Evolutionary conservation across 2,329 filamentous ascomycete genomes (phyloP).

Genomic region (Paecilomyces niveus): DNA sequence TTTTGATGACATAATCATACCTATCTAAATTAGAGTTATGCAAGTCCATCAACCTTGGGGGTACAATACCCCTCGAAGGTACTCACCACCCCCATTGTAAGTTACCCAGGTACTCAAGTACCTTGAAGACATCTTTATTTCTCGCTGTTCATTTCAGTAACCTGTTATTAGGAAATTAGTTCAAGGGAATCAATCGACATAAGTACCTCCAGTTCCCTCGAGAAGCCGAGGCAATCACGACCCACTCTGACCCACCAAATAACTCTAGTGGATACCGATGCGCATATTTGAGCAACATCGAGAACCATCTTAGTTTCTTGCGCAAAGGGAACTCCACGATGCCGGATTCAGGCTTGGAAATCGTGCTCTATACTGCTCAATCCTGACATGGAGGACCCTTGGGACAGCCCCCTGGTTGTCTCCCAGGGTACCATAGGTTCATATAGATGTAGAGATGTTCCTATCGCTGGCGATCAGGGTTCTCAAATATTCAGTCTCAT

Average conservation of each 20-base stretch:
- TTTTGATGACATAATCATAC: too few relatives aligned
- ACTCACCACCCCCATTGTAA: neutral
- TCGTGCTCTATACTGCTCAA: constrained; percentile 20
- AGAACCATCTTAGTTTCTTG: constrained; percentile 2
- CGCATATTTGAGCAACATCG: constrained; percentile 19
- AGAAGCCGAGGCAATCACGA: neutral
- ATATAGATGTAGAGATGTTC: neutral
- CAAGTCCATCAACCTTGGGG: neutral
- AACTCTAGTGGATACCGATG: constrained; percentile 3
- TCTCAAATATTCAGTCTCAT: neutral
- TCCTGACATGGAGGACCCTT: neutral
- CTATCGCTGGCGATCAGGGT: neutral
- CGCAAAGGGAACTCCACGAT: neutral
- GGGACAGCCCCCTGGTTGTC: neutral
- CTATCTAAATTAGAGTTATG: neutral
- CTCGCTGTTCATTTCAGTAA: neutral
- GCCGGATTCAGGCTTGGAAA: neutral
- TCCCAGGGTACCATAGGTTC: neutral
- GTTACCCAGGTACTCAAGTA: neutral
- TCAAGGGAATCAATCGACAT: neutral
- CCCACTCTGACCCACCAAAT: neutral
- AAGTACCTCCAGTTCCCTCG: neutral
- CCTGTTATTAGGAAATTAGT: too few relatives aligned
- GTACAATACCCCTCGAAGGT: neutral
- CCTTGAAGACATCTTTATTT: neutral